Base-by-base conservation (phyloP, 2,329 filamentous ascomycete genomes). In the Diplodia seriata region DNA sequence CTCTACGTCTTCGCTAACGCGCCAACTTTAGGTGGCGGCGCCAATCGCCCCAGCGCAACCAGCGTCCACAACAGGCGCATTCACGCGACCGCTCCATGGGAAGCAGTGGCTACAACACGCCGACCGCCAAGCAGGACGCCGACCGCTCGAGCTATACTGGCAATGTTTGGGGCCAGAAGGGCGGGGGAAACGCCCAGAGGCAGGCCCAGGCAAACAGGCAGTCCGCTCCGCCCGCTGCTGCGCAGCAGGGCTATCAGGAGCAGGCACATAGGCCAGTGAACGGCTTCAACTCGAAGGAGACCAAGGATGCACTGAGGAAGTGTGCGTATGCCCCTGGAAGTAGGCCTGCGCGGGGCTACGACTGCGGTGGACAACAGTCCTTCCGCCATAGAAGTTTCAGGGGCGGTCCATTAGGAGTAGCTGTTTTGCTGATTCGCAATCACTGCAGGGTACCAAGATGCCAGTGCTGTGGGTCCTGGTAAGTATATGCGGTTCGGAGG, bases 261-360 rank as follows among this genome's bases (percentile, higher is more conserved):
- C 76, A 77, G 50, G 74, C 75, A 36, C 74, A 79, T 68, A 72
- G 75, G 38, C 76, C 78, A 3, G 76, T 79, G 66, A 75, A 74
- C 54, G 79, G 78, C 64, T 84, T 83, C 76, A 83, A 83, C 72
- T 75, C 77, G 6, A 74, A 71, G 23, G 81, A 82, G 70, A 77
- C 82, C 69, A 79, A 76, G 72, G 76, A 78, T 4, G 81, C 78
- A 69, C 71, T 82, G 74, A 78, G 74, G 66, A 79, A 80, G 72
- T 76, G 81, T 76, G 72, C 68, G 72, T 77, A 29, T 7, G 29
- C 66, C 50, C 50, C 31, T 9, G 47, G 18, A 4, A 20, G 33
- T 8, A 7, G 15, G 53, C 53, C 29, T 11, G 11, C 63, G 11
- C 33, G 2, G 49, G 20, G 38, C 59, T 73, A 74, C 74, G 69